Percentiles rank a stretch among this genome's conserved stretches.
Conservation (phyloP, 1,139 yeast genomes). For the Hemisphaericaspora xylofermentans region DNA sequence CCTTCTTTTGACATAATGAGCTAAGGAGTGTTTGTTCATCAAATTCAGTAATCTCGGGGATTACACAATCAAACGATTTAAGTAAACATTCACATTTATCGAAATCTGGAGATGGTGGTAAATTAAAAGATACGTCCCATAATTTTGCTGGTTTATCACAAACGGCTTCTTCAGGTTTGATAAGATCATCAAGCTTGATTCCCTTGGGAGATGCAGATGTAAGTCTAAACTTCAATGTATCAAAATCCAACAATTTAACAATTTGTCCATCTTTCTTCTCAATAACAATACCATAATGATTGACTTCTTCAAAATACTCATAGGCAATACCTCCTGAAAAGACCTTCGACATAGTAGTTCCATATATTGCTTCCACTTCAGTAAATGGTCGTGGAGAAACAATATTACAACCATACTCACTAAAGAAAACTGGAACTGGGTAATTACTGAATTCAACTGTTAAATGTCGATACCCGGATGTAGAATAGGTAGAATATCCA, state of each 20-base stretch:
- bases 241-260: conserved; percentile 43
- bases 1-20: conserved; percentile 48
- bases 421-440: conserved; percentile 58
- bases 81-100: conserved; percentile 58
- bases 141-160: conserved; percentile 12
- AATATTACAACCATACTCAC: conserved; percentile 61
- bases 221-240: conserved; percentile 32
- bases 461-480: conserved; percentile 57
- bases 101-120: conserved; percentile 58
- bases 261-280: conserved; percentile 30
- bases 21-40: conserved; percentile 36
- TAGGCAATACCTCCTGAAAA: conserved; percentile 46
- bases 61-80: conserved; percentile 49
- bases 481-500: conserved; percentile 56
- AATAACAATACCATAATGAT: conserved; percentile 36
- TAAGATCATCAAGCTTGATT: conserved; percentile 8
- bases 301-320: conserved; percentile 38
- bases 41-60: conserved; percentile 32
- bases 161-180: neutral
- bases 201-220: conserved; percentile 29
- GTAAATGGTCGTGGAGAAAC: conserved; percentile 59
- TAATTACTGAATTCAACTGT: conserved; percentile 46
- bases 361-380: conserved; percentile 38
- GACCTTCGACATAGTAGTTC: conserved; percentile 34
- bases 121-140: conserved; percentile 44